These are phyloP conservation scores for Rusavskia elegans DNA, from an alignment of 495 filamentous ascomycete species.

Conservation along the genomic window DNA sequence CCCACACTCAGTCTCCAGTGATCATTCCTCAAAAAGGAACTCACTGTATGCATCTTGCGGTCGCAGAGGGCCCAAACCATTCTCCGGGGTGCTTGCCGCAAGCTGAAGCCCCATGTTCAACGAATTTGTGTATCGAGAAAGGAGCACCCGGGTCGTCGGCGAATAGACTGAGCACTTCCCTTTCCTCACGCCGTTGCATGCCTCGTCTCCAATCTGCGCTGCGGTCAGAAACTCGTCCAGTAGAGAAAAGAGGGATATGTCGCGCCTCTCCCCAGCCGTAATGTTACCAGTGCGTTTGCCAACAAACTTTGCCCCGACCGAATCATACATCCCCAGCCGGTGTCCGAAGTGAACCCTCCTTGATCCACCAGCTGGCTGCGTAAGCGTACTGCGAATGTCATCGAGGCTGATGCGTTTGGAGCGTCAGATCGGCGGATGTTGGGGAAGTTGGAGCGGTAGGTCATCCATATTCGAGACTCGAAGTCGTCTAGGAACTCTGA, in stretches of 20 bases:
- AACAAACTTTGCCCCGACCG: conserved; percentile 86
- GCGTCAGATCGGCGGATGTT: conserved; percentile 67
- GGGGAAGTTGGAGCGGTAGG: conserved; percentile 79
- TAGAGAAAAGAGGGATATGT: not conserved
- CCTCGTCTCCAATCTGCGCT: conserved; percentile 62
- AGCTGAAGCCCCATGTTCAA: conserved; percentile 67
- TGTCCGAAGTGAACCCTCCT: conserved; percentile 79
- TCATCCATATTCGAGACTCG: conserved; percentile 89
- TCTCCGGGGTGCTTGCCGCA: conserved; percentile 93
- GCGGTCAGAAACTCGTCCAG: conserved; percentile 13
- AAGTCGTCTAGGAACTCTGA: conserved; percentile 78
- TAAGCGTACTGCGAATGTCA: conserved; percentile 77
- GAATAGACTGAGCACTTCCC: conserved; percentile 62
- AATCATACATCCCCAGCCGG: conserved; percentile 99
- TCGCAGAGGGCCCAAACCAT: conserved; percentile 98
- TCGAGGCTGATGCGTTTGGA: conserved; percentile 46
- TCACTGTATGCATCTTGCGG: conserved; percentile 89
- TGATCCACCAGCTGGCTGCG: conserved; percentile 67
- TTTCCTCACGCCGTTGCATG: conserved; percentile 43
- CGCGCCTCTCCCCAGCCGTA: conserved; percentile 66
- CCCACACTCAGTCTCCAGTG: conserved; percentile 13
- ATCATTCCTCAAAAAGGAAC: conserved; percentile 15
- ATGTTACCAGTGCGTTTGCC: conserved; percentile 62
- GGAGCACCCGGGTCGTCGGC: conserved; percentile 75
- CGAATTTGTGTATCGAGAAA: conserved; percentile 93